Evolutionary conservation across 371 early-diverging fungal species (phyloP).

Genomic region (Apophysomyces ossiformis): DNA sequence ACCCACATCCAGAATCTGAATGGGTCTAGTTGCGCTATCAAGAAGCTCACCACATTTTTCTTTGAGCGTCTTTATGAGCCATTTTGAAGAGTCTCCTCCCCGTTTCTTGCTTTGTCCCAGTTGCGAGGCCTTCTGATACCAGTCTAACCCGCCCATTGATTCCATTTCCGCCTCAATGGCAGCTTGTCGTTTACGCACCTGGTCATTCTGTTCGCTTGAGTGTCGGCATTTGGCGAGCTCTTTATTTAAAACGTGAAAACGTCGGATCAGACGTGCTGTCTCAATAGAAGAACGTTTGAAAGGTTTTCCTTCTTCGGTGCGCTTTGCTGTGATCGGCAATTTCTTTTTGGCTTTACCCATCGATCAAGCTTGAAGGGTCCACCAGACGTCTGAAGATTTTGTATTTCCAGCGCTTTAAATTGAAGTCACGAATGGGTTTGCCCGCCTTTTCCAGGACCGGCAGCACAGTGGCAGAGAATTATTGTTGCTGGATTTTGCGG

Average conservation of each 20-base stretch:
- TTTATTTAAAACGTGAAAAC: slow-evolving; percentile 78
- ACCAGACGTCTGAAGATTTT: too few species aligned
- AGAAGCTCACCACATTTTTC: slow-evolving; percentile 16
- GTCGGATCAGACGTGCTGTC: slow-evolving; percentile 72
- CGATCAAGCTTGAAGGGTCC: too few species aligned
- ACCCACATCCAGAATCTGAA: slow-evolving; percentile 86
- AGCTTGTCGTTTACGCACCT: slow-evolving; percentile 30
- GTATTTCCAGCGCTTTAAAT: too few species aligned
- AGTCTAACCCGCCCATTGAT: slow-evolving; percentile 83
- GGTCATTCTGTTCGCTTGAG: slow-evolving; percentile 11
- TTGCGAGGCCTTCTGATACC: slow-evolving; percentile 85
- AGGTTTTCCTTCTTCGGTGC: neutral
- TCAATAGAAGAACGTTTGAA: slow-evolving; percentile 52
- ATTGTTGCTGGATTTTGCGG: too few species aligned
- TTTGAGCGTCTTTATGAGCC: slow-evolving; percentile 68
- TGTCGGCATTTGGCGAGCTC: slow-evolving; percentile 58
- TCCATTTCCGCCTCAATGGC: slow-evolving; percentile 71
- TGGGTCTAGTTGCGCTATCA: slow-evolving; percentile 22
- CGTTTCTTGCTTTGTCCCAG: slow-evolving; percentile 81
- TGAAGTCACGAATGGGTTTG: too few species aligned
- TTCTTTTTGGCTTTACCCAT: neutral
- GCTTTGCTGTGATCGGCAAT: neutral
- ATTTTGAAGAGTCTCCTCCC: slow-evolving; percentile 87
- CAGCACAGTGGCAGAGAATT: too few species aligned
- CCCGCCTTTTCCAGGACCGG: too few species aligned